Percentiles rank a stretch among this genome's conserved stretches.
These are phyloP conservation scores for Juncus inflexus DNA, from an alignment of 176 grass and related monocot species.

Conservation along the genomic window DNA sequence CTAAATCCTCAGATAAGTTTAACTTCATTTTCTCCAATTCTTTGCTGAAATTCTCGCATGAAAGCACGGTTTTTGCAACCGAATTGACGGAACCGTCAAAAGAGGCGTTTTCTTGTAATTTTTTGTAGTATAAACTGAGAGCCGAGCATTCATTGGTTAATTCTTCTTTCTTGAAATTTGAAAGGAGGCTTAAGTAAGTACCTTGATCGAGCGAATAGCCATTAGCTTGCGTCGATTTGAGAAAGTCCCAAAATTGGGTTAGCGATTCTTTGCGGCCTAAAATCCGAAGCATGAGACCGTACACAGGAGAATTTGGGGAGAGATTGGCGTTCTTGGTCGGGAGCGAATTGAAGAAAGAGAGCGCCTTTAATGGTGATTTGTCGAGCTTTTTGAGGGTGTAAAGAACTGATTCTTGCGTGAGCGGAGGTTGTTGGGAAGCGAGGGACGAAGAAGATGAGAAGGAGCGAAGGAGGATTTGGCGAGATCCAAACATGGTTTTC, in stretches of 20 bases:
- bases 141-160: constrained; percentile 43
- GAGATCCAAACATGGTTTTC: constrained; percentile 25
- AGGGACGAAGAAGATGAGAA: constrained; percentile 4
- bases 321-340: constrained; percentile 26
- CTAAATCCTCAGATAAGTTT: constrained; percentile 43
- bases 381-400: constrained; percentile 68
- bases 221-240: constrained; percentile 52
- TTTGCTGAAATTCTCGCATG: constrained; percentile 22
- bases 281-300: constrained; percentile 91
- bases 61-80: constrained; percentile 28
- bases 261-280: constrained; percentile 39
- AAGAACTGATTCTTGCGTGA: constrained; percentile 60
- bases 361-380: constrained; percentile 47
- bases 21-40: constrained; percentile 33
- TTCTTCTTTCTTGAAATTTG: constrained; percentile 62
- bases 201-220: constrained; percentile 65
- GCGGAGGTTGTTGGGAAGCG: not conserved
- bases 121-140: constrained; percentile 39
- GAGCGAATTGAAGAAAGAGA: constrained; percentile 56
- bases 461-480: not conserved
- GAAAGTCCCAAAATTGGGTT: constrained; percentile 72
- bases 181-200: constrained; percentile 66
- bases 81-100: constrained; percentile 16
- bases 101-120: constrained; percentile 14
- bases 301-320: constrained; percentile 42